Evolutionary conservation across 192 early-diverging fungal genomes (phyloP), one percentile per base, ranked within the genome.

Genomic region (Rhizophagus prolifer): DNA sequence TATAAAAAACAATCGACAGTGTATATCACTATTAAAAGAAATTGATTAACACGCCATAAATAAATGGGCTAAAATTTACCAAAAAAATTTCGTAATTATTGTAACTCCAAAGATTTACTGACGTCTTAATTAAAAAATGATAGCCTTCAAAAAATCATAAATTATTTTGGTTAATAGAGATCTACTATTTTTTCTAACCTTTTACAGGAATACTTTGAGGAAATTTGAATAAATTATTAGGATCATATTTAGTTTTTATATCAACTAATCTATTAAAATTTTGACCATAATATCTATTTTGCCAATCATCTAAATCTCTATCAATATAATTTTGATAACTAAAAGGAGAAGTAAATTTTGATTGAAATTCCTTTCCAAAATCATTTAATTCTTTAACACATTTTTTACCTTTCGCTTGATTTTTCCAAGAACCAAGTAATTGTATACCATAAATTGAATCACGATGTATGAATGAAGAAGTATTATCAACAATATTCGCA

Each of bases 271-370:
- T 60, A 9, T 28, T 59, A 25, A 60, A 62, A 47, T 72, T 67
- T 4, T 78, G 13, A 25, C 72, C 80, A 65, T 81, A 81, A 68
- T 81, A 81, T 5, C 75, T 70, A 0, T 41, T 21, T 36, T 68
- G 54, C 70, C 70, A 79, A 38, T 72, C 36, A 14, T 65, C 68
- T 5, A 81, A 60, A 34, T 66, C 69, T 25, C 66, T 64, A 65
- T 81, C 80, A 14, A 81, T 78, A 70, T 75, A 78, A 73, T 81
- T 81, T 31, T 78, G 75, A 25, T 81, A 81, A 62, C 21, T 38
- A n/a, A 10, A 36, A 58, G 31, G 47, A 60, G 76, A 78, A 12
- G 68, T 54, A 31, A 70, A 81, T 23, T 72, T 68, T 21, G 26
- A 54, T 28, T 78, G 44, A 38, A 81, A 64, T 9, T 77, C 63